Conservation (phyloP, 75 land plant species). For the Pseudotsuga menziesii region DNA sequence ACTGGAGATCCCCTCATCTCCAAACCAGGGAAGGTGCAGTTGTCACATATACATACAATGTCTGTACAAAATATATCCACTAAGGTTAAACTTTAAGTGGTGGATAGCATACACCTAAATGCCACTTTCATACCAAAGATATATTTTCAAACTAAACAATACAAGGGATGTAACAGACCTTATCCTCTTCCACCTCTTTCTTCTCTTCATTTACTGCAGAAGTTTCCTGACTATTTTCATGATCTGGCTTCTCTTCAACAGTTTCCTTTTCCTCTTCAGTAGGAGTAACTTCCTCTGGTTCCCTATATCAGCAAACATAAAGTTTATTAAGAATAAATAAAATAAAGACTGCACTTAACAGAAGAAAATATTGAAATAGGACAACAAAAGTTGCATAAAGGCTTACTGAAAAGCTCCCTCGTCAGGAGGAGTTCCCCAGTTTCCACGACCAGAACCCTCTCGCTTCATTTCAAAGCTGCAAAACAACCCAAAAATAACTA, state of each 20-base stretch:
- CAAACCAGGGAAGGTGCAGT: neutral
- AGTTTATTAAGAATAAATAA: conserved; percentile 2
- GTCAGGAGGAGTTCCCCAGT: conserved; percentile 41
- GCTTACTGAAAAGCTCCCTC: conserved; percentile 27
- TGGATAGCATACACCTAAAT: neutral
- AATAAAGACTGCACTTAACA: neutral
- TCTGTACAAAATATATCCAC: neutral
- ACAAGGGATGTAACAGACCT: conserved; percentile 26
- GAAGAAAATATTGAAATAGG: neutral
- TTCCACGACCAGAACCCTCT: conserved; percentile 49
- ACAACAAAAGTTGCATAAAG: neutral
- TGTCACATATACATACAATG: neutral
- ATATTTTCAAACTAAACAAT: neutral
- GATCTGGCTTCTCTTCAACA: conserved; percentile 20
- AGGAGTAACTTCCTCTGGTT: conserved; percentile 21
- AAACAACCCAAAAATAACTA: conserved; percentile 13
- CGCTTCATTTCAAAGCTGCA: conserved; percentile 36
- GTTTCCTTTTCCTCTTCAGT: conserved; percentile 24
- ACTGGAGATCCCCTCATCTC: neutral
- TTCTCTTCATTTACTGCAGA: conserved; percentile 24
- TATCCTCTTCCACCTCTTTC: conserved; percentile 63
- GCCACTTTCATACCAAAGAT: neutral
- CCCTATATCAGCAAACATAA: conserved; percentile 24
- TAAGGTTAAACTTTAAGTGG: neutral
- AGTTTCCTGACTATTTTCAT: conserved; percentile 8